Evolutionary conservation across 345 rosid species (phyloP).

Genomic region (Citrus australasica): DNA sequence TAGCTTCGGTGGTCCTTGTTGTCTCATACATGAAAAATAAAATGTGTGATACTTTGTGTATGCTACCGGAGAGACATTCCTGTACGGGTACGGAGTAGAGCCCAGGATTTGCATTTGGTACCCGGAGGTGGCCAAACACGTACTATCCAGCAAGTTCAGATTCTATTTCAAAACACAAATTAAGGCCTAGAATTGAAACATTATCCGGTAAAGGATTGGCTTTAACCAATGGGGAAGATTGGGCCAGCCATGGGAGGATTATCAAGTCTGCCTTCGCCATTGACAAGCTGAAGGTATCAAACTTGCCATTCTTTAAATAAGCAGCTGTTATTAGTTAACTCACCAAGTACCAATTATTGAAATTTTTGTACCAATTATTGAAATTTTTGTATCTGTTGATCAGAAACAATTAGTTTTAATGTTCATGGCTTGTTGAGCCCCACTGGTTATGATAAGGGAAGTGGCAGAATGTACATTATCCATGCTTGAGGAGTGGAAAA

Average conservation of each 20-base stretch:
- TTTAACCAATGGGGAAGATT: constrained; percentile 30
- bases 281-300: constrained; percentile 41
- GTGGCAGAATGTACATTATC: constrained; percentile 22
- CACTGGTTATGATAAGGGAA: constrained; percentile 30
- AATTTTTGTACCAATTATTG: too few species aligned
- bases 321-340: too few species aligned
- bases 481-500: constrained; percentile 34
- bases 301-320: neutral
- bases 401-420: too few species aligned
- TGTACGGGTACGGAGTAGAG: constrained; percentile 42
- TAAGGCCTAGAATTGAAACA: constrained; percentile 12
- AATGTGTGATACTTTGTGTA: too few species aligned
- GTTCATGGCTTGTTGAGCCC: neutral
- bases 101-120: constrained; percentile 38
- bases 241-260: constrained; percentile 40
- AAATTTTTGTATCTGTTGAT: too few species aligned
- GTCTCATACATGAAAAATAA: neutral
- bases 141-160: constrained; percentile 39
- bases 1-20: neutral
- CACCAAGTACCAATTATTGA: too few species aligned
- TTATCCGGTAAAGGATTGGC: constrained; percentile 38
- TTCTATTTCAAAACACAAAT: constrained; percentile 25
- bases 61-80: constrained; percentile 37
- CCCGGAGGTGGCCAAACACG: constrained; percentile 37
- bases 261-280: constrained; percentile 44